phyloP scores from a whole-genome alignment of 2,329 filamentous ascomycete genomes.

The Cytospora piceae region DNA sequence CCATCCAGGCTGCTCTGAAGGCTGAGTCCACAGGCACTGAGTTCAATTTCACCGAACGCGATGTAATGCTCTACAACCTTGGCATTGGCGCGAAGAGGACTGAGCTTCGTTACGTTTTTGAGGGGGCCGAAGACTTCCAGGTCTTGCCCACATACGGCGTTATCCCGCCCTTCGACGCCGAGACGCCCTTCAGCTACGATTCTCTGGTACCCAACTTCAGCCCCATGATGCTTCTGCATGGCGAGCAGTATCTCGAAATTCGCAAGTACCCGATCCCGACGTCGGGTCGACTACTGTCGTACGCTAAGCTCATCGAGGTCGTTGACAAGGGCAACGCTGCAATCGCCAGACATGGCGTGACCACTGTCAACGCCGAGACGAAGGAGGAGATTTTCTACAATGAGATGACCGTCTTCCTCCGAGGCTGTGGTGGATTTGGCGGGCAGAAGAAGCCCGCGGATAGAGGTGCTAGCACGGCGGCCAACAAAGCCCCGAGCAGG shows the following conservation, averaged over 20 bases:
- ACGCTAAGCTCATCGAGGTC: conserved; percentile 85
- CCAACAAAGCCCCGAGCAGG: conserved; percentile 78
- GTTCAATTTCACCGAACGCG: conserved; percentile 83
- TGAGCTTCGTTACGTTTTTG: conserved; percentile 86
- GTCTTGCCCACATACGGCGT: conserved; percentile 94
- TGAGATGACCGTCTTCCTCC: conserved; percentile 89
- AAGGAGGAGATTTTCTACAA: conserved; percentile 97
- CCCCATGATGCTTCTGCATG: conserved; percentile 98
- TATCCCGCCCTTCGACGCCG: conserved; percentile 87
- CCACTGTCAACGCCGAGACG: conserved; percentile 81
- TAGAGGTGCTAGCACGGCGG: conserved; percentile 77
- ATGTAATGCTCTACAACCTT: conserved; percentile 94
- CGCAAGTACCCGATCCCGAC: conserved; percentile 91
- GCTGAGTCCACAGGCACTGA: conserved; percentile 71
- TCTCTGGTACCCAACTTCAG: conserved; percentile 94
- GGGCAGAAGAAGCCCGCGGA: conserved; percentile 77
- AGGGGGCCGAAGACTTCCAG: conserved; percentile 91
- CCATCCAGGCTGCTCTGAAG: conserved; percentile 77
- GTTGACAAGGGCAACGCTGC: conserved; percentile 94
- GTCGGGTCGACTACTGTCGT: conserved; percentile 73
- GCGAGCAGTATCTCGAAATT: conserved; percentile 97
- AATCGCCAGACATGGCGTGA: conserved; percentile 77
- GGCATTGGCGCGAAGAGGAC: conserved; percentile 89
- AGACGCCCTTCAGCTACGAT: conserved; percentile 76
- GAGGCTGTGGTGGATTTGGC: conserved; percentile 88